Percentiles rank a stretch among this genome's conserved stretches.
phyloP scores from a whole-genome alignment of 1,284 basidiomycete species.

The Puccinia hordei region DNA sequence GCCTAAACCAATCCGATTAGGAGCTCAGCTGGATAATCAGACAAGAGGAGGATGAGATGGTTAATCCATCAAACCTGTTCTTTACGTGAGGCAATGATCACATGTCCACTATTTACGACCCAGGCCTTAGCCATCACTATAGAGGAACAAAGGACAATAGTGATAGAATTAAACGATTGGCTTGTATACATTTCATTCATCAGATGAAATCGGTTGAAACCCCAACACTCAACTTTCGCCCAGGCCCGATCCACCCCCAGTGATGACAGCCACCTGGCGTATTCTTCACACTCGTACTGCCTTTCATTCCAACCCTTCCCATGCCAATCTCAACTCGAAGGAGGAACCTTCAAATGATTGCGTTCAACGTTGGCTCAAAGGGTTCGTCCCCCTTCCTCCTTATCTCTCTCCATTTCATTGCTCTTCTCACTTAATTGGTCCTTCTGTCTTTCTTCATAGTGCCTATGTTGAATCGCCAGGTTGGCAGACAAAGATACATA shows the following conservation, averaged over 20 bases:
- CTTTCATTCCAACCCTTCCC: too few species aligned
- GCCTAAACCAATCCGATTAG: constrained; percentile 10
- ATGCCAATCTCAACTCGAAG: too few species aligned
- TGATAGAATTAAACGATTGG: not conserved
- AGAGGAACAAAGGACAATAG: not conserved
- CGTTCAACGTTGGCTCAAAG: too few species aligned
- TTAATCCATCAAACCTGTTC: constrained; percentile 28
- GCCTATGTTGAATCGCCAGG: too few species aligned
- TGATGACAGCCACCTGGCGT: constrained; percentile 48
- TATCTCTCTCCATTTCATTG: too few species aligned
- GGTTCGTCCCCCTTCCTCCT: too few species aligned
- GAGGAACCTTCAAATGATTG: too few species aligned
- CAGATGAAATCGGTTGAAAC: not conserved
- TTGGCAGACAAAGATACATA: too few species aligned
- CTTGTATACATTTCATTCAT: not conserved
- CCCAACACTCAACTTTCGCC: constrained; percentile 50
- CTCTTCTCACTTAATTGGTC: too few species aligned
- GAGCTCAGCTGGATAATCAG: not conserved
- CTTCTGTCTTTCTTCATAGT: too few species aligned
- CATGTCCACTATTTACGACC: constrained; percentile 49
- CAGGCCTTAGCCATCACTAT: constrained; percentile 50
- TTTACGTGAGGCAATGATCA: constrained; percentile 51
- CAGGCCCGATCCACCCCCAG: constrained; percentile 50
- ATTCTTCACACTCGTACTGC: too few species aligned
- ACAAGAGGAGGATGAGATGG: not conserved